Evolutionary conservation across 306 rosid species (phyloP).

Genomic region (Dryas alaskensis): DNA sequence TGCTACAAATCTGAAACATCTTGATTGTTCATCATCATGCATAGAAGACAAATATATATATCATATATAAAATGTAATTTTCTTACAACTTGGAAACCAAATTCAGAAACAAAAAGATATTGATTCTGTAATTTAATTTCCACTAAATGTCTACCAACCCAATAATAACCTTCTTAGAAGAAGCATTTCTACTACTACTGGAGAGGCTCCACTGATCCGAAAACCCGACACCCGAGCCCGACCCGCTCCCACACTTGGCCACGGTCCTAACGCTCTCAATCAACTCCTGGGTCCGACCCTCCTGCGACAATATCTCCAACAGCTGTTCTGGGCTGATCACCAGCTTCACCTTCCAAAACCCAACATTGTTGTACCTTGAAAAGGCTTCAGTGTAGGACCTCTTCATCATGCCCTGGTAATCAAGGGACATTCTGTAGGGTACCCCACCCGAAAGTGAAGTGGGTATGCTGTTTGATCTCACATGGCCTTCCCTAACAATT

Average conservation of each 20-base stretch:
- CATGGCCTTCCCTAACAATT: slow-evolving; percentile 57
- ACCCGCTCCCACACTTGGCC: slow-evolving; percentile 62
- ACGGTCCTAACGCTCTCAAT: slow-evolving; percentile 72
- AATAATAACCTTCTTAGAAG: slow-evolving; percentile 40
- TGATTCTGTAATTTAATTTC: background rate
- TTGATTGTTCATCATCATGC: background rate
- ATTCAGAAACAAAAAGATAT: background rate
- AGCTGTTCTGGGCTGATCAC: slow-evolving; percentile 67
- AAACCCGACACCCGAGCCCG: slow-evolving; percentile 41
- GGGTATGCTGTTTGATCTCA: slow-evolving; percentile 65
- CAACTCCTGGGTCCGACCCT: slow-evolving; percentile 60
- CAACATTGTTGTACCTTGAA: slow-evolving; percentile 37
- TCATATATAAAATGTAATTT: background rate
- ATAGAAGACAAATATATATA: background rate
- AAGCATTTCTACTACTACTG: slow-evolving; percentile 48
- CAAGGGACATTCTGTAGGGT: slow-evolving; percentile 69
- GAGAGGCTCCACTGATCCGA: slow-evolving; percentile 79
- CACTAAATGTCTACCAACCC: slow-evolving; percentile 38
- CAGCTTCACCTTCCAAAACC: slow-evolving; percentile 85
- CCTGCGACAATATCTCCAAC: slow-evolving; percentile 68
- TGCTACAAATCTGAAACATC: too few relatives aligned
- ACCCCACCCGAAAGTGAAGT: slow-evolving; percentile 19
- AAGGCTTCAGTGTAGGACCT: slow-evolving; percentile 48
- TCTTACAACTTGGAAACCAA: background rate
- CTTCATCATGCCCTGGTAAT: slow-evolving; percentile 53